phyloP scores from a whole-genome alignment of 2,329 filamentous ascomycete species.

The Pseudonectria buxi region DNA sequence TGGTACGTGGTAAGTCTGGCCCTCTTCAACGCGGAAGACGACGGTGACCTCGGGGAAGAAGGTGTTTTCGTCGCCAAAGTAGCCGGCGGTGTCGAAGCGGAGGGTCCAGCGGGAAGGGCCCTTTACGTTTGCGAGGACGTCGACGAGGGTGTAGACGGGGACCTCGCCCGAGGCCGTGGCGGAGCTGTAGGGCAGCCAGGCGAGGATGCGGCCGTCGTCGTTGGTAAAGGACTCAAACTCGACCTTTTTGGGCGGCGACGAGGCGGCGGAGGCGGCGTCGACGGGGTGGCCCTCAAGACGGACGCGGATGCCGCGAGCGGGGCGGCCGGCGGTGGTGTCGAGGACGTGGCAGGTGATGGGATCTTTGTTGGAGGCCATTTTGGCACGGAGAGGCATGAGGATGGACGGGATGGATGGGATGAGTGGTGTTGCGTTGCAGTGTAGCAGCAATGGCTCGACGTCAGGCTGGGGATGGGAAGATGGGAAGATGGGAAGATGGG shows the following conservation, averaged over 20 bases:
- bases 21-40: constrained; percentile 44
- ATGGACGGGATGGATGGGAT: constrained; percentile 2
- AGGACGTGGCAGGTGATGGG: constrained; percentile 84
- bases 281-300: constrained; percentile 44
- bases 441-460: too few relatives aligned
- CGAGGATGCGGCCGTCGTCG: constrained; percentile 65
- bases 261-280: constrained; percentile 20
- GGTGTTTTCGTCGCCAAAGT: constrained; percentile 58
- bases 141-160: constrained; percentile 50
- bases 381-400: constrained; percentile 3
- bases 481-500: too few relatives aligned
- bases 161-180: constrained; percentile 46
- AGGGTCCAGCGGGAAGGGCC: constrained; percentile 57
- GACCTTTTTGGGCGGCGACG: constrained; percentile 43
- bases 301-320: constrained; percentile 60
- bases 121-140: constrained; percentile 42
- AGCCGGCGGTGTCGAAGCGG: constrained; percentile 64
- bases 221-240: constrained; percentile 66
- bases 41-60: constrained; percentile 57
- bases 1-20: constrained; percentile 73
- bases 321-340: constrained; percentile 68
- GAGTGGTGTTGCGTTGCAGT: constrained; percentile 3
- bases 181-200: constrained; percentile 57
- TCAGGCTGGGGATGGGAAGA: too few relatives aligned
- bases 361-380: constrained; percentile 37